These are phyloP conservation scores for Pythium biforme DNA, from an alignment of 352 stramenopile genomes.

Conservation along the genomic window DNA sequence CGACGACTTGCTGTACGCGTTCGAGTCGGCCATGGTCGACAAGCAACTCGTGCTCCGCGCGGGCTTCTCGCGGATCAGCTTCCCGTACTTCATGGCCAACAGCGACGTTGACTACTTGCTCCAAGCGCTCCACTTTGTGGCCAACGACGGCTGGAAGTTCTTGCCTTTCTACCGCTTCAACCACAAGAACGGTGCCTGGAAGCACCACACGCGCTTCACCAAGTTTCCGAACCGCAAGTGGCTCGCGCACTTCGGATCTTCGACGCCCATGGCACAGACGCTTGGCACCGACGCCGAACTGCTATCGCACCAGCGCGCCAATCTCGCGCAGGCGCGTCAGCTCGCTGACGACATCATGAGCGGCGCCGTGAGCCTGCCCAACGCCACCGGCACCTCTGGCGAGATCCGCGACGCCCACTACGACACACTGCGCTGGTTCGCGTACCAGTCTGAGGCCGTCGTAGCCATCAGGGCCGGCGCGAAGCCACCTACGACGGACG, in stretches of 20 bases:
- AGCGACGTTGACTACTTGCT: constrained; percentile 91
- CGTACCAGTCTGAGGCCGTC: constrained; percentile 40
- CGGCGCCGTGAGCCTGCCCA: constrained; percentile 3
- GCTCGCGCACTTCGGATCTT: constrained; percentile 27
- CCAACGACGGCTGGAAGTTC: constrained; percentile 87
- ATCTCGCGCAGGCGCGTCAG: constrained; percentile 22
- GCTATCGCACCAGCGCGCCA: constrained; percentile 16
- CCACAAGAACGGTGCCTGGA: constrained; percentile 92
- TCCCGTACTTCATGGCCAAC: constrained; percentile 74
- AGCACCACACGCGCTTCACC: constrained; percentile 48
- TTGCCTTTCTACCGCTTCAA: constrained; percentile 93
- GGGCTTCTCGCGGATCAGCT: constrained; percentile 91
- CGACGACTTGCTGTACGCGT: constrained; percentile 45
- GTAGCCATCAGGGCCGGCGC: constrained; percentile 16
- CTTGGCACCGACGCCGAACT: constrained; percentile 19
- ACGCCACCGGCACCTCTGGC: constrained; percentile 10
- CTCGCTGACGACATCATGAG: constrained; percentile 23
- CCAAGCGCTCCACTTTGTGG: constrained; percentile 87
- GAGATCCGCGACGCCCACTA: constrained; percentile 31
- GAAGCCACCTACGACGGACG: not conserved
- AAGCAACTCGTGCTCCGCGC: constrained; percentile 90
- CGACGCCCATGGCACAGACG: too few species aligned
- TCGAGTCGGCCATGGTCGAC: constrained; percentile 85
- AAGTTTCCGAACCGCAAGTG: constrained; percentile 30
- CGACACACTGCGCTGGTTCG: constrained; percentile 44